Evolutionary conservation across 1,139 yeast species (phyloP).

Genomic region (Candida labiduridarum): DNA sequence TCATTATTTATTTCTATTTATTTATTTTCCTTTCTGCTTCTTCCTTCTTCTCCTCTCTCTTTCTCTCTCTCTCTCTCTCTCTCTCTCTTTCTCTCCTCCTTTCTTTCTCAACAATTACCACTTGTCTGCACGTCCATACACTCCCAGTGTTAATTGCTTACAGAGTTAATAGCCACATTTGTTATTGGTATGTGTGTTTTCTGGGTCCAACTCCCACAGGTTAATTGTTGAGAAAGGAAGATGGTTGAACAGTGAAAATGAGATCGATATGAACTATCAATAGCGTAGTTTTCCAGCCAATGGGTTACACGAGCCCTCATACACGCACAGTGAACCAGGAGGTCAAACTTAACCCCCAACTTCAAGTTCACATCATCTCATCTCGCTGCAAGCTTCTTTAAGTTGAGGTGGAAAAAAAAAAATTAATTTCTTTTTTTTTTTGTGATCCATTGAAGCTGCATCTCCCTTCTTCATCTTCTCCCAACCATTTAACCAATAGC

Average conservation of each 20-base stretch:
- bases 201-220: not conserved
- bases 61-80: slow-evolving; percentile 21
- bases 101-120: slow-evolving; percentile 28
- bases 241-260: not conserved
- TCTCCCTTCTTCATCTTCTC: not conserved
- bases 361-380: not conserved
- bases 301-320: not conserved
- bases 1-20: slow-evolving; percentile 13
- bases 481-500: not conserved
- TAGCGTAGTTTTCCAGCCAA: no score
- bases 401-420: not conserved
- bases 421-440: not conserved
- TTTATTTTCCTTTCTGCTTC: slow-evolving; percentile 15
- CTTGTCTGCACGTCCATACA: slow-evolving; percentile 13
- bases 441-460: not conserved
- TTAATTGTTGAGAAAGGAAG: slow-evolving; percentile 18
- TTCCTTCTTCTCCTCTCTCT: slow-evolving; percentile 21
- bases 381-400: not conserved
- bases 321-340: not conserved
- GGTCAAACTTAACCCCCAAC: no score
- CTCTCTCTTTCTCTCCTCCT: slow-evolving; percentile 15
- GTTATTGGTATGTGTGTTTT: slow-evolving; percentile 10
- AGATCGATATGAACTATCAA: no score
- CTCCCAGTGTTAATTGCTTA: slow-evolving; percentile 23
- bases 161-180: slow-evolving; percentile 9